Base-by-base conservation (phyloP, 2,329 filamentous ascomycete species). In the Hyphodiscus sp. region DNA sequence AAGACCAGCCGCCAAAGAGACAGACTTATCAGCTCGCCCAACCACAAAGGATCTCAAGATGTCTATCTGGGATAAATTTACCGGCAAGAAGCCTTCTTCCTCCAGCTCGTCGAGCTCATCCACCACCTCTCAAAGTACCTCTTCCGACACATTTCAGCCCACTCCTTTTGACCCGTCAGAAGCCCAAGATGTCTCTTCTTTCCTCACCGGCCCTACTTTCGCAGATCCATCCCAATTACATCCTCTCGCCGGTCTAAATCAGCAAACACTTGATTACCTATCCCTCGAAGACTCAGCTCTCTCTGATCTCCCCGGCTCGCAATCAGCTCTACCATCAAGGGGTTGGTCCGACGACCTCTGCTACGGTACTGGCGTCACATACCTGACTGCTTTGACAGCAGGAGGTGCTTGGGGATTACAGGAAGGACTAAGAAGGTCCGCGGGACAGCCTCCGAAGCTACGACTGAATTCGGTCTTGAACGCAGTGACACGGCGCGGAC, bases 341-440 rank as follows among this genome's bases (percentile, higher is more conserved):
- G 94, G 94, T 69, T 99, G 95, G 84, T 95, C 91, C 57, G 94
- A 99, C 69, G 94, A 99, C 71, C 82, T 99, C 56, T 97, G 94
- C 75, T 99, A 99, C 71, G 94, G 95, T 67, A 95, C 94, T 20
- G 94, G 94, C 65, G 85, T 92, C 58, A 96, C 91, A 68, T 99
- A 99, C 70, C 78, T 99, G 56, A 77, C 88, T n/a, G 94, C 88
- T 7, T 76, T 99, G 65, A 81, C 86, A 42, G 69, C 95, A 61
- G 94, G 94, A 71, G 94, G 94, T 62, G 85, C 83, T 53, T 97
- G 92, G 92, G 94, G 94, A 58, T 72, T 99, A 63, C 86, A 88
- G 61, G 94, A 99, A 73, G 94, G 94, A 11, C 74, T 97, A 64
- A 83, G 85, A 67, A 85, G 87, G 71, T 87, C 85, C n/a, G 82